Conservation (phyloP, 2,329 filamentous ascomycete species). For the Diaporthe helianthi region DNA sequence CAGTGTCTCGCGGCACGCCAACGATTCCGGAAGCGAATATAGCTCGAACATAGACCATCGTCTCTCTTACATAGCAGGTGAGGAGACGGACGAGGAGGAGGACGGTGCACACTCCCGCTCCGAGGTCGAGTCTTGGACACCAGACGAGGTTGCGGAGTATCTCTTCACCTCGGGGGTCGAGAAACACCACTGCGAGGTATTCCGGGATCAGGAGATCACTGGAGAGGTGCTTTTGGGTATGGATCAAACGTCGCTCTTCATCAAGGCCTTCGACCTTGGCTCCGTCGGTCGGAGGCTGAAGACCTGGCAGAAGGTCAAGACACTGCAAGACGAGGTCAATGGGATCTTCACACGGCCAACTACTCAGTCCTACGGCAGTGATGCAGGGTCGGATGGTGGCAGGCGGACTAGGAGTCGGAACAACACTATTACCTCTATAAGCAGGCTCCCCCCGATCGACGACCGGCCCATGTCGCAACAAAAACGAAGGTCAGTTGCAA, state of each 20-base stretch:
- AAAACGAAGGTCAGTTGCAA: conserved; percentile 56
- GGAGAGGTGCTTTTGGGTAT: conserved; percentile 93
- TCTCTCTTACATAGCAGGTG: conserved; percentile 89
- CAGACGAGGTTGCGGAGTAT: conserved; percentile 86
- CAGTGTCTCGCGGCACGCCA: conserved; percentile 57
- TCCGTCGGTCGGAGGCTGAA: conserved; percentile 88
- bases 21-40: conserved; percentile 89
- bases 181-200: conserved; percentile 89
- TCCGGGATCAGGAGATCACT: conserved; percentile 93
- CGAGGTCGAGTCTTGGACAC: conserved; percentile 82
- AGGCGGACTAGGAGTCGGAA: conserved; percentile 60
- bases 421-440: conserved; percentile 61
- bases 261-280: conserved; percentile 94
- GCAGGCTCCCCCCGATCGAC: conserved; percentile 50
- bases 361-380: conserved; percentile 64
- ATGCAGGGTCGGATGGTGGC: conserved; percentile 62
- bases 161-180: conserved; percentile 87
- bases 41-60: conserved; percentile 79
- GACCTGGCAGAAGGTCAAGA: conserved; percentile 96
- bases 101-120: conserved; percentile 69
- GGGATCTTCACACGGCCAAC: conserved; percentile 56
- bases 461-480: conserved; percentile 56
- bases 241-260: conserved; percentile 93
- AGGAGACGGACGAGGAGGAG: conserved; percentile 95
- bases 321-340: conserved; percentile 85